Conservation (phyloP, 225 moss, liverwort and hornwort genomes). For the Polytrichum commune region DNA sequence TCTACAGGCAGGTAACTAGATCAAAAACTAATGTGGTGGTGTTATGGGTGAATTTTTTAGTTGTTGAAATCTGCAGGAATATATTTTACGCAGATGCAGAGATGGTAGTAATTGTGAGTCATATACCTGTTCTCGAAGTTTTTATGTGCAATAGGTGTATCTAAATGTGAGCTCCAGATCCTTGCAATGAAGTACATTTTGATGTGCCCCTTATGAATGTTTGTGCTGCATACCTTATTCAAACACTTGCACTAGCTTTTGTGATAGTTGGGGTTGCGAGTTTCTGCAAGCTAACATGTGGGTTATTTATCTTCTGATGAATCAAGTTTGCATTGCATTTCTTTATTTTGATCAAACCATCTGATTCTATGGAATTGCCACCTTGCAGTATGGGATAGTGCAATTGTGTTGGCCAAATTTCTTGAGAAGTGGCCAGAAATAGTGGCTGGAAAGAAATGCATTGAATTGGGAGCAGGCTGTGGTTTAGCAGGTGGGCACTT, state of each 20-base stretch:
- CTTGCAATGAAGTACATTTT: not conserved
- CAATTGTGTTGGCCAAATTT: slow-evolving; percentile 82
- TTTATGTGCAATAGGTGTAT: not conserved
- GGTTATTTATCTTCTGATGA: too few species aligned
- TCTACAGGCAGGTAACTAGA: slow-evolving; percentile 65
- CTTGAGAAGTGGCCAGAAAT: slow-evolving; percentile 66
- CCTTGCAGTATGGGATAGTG: slow-evolving; percentile 82
- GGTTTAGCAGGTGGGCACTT: slow-evolving; percentile 59
- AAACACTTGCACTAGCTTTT: too few species aligned
- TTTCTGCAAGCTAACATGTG: too few species aligned
- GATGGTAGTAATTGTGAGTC: too few species aligned
- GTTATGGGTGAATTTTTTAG: not conserved
- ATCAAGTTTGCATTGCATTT: too few species aligned
- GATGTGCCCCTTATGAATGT: too few species aligned
- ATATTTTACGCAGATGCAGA: too few species aligned
- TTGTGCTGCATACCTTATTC: too few species aligned
- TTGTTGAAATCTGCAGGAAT: too few species aligned
- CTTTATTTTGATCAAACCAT: too few species aligned
- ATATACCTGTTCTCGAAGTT: too few species aligned
- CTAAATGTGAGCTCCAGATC: not conserved
- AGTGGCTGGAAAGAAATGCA: slow-evolving; percentile 58
- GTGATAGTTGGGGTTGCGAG: too few species aligned
- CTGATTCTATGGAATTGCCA: not conserved
- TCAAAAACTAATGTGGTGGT: not conserved
- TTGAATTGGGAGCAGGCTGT: slow-evolving; percentile 81